phyloP scores from a whole-genome alignment of 345 rosid genomes.

The Crucihimalaya himalaica region DNA sequence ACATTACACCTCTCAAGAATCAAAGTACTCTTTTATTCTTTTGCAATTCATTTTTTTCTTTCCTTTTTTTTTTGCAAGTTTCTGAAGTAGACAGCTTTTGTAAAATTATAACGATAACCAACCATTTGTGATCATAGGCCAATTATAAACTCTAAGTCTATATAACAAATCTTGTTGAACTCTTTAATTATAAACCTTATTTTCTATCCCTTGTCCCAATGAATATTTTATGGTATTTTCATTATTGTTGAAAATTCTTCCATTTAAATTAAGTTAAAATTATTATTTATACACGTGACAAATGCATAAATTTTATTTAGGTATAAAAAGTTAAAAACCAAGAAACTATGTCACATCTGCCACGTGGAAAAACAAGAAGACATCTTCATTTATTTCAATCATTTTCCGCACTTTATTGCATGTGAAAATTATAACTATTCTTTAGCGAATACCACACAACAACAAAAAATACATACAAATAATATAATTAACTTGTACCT shows the following conservation, averaged over 20 bases:
- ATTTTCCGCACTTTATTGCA: slow-evolving; percentile 38
- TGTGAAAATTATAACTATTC: slow-evolving; percentile 28
- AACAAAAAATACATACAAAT: background rate
- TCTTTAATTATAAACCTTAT: background rate
- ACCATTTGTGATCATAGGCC: slow-evolving; percentile 20
- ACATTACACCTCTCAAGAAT: slow-evolving; percentile 15
- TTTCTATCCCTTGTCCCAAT: background rate
- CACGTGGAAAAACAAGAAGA: slow-evolving; percentile 27
- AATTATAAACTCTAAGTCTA: slow-evolving; percentile 10
- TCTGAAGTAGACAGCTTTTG: slow-evolving; percentile 7
- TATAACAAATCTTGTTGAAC: background rate
- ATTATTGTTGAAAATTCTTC: background rate
- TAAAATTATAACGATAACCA: slow-evolving; percentile 11
- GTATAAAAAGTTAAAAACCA: background rate
- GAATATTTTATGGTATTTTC: background rate
- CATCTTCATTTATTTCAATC: slow-evolving; percentile 34
- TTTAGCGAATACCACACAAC: background rate
- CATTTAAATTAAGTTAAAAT: background rate
- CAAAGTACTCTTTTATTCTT: background rate
- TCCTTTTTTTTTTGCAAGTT: background rate
- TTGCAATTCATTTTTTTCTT: background rate
- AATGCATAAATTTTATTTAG: background rate
- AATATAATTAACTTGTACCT: background rate
- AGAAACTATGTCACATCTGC: slow-evolving; percentile 31
- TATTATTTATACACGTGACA: background rate